Evolutionary conservation across 2,329 filamentous ascomycete genomes (phyloP), one percentile per base, ranked within the genome.

Genomic region (Aspergillus tubingensis): DNA sequence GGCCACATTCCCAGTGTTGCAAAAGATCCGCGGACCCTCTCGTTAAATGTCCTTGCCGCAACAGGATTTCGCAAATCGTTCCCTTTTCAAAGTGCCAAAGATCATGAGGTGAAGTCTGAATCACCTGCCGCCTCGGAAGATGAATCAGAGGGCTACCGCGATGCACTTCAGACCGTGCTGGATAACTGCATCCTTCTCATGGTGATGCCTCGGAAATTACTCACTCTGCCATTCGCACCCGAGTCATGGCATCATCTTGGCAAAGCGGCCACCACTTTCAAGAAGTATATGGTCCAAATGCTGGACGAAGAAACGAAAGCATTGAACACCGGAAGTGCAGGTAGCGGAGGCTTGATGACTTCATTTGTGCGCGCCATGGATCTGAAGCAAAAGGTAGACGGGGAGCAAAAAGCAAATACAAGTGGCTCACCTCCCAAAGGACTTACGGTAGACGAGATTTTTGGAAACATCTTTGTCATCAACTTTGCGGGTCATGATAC

Each of bases 281-380:
- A 59, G 19, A 8, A 32, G 5, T 32, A 59, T 47, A 59, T 59
- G 57, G 44, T 50, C 1, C 51, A 44, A 2, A 59, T 59, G 57
- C 27, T 59, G 21, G 36, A 59, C 19, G 52, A 55, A 8, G 57
- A 59, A 38, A 50, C 19, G 7, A 19, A 32, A 11, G 44, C 52
- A 1, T 51, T 55, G 25, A 55, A 55, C 10, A 7, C 23, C 13
- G 57, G 57, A 5, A 32, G 43, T 0, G 8, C 52, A 7, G 57
- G 52, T 5, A 41, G 30, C 8, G 47, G 57, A 2, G 52, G 43
- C 23, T 11, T 59, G 1, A 59, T 59, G 57, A 55, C 57, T 3
- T 59, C 57, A 1, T 59, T 59, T 17, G 57, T 59, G 11, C 57
- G 52, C 19, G 57, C 51, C 27, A 59, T 59, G 57, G 51, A 59